Conservation (phyloP, 257 asterid genomes). For the Gentiana straminea region DNA sequence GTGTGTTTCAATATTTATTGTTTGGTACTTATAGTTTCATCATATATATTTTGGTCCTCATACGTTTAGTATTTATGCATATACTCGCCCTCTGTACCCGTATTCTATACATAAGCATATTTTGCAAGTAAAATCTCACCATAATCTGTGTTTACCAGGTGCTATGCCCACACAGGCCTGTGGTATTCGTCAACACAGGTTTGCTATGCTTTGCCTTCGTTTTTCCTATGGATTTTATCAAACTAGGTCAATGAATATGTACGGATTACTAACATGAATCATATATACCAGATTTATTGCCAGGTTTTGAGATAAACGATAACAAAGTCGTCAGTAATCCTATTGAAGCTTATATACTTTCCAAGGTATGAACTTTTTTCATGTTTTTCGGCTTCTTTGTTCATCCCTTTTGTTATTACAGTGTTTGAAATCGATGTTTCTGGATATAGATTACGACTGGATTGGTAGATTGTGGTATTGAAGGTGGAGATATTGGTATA, state of each 20-base stretch:
- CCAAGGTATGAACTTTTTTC: constrained; percentile 38
- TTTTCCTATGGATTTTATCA: constrained; percentile 8
- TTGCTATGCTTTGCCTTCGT: constrained; percentile 7
- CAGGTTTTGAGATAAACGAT: constrained; percentile 60
- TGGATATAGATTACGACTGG: constrained; percentile 35
- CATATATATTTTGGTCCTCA: no score
- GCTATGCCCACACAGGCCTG: constrained; percentile 63
- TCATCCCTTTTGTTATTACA: not conserved
- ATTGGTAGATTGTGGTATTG: constrained; percentile 53
- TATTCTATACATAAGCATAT: no score
- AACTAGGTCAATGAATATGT: constrained; percentile 1
- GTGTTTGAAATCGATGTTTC: constrained; percentile 8
- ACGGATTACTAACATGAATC: constrained; percentile 4
- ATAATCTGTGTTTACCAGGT: constrained; percentile 32
- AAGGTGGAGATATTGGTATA: constrained; percentile 66
- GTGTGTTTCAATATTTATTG: no score
- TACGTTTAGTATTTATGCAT: no score
- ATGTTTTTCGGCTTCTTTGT: not conserved
- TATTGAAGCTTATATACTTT: constrained; percentile 64
- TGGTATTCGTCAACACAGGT: constrained; percentile 89
- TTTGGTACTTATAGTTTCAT: no score
- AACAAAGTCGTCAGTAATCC: constrained; percentile 67
- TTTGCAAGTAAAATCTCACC: no score
- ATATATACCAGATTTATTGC: constrained; percentile 46
- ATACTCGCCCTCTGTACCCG: no score